These are phyloP conservation scores for Simplicillium aogashimaense DNA, from an alignment of 2,329 filamentous ascomycete genomes.

Conservation along the genomic window DNA sequence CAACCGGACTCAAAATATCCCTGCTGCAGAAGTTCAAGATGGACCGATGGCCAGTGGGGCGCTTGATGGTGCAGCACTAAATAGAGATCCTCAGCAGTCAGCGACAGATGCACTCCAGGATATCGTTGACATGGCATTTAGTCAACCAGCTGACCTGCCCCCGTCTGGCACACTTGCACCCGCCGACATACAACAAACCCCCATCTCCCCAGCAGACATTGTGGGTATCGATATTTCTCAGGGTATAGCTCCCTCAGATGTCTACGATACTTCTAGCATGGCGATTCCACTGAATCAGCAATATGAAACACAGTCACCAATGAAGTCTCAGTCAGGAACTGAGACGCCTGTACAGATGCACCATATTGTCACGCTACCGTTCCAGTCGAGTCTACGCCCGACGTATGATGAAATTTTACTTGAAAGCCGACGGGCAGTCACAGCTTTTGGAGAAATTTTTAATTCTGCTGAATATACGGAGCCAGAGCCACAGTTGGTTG, in stretches of 20 bases:
- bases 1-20: too few species aligned
- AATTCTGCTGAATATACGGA: constrained; percentile 24
- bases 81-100: too few species aligned
- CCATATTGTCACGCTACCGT: constrained; percentile 45
- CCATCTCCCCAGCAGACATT: constrained; percentile 7
- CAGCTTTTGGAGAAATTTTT: constrained; percentile 33
- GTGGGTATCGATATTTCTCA: constrained; percentile 1
- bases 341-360: constrained; percentile 16
- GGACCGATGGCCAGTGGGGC: too few species aligned
- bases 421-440: constrained; percentile 31
- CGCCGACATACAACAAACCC: constrained; percentile 1
- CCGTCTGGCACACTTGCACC: neutral
- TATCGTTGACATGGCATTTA: constrained; percentile 1
- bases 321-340: neutral
- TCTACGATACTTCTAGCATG: constrained; percentile 3
- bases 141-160: neutral
- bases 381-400: constrained; percentile 40
- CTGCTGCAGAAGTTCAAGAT: too few species aligned
- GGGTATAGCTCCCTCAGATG: constrained; percentile 1
- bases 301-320: constrained; percentile 1
- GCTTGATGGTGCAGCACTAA: too few species aligned
- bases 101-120: neutral
- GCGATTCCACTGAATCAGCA: constrained; percentile 3
- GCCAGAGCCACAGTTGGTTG: constrained; percentile 28
- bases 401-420: constrained; percentile 41